Conservation (phyloP, 2,329 filamentous ascomycete genomes). For the Phaeosphaeriaceae sp. region DNA sequence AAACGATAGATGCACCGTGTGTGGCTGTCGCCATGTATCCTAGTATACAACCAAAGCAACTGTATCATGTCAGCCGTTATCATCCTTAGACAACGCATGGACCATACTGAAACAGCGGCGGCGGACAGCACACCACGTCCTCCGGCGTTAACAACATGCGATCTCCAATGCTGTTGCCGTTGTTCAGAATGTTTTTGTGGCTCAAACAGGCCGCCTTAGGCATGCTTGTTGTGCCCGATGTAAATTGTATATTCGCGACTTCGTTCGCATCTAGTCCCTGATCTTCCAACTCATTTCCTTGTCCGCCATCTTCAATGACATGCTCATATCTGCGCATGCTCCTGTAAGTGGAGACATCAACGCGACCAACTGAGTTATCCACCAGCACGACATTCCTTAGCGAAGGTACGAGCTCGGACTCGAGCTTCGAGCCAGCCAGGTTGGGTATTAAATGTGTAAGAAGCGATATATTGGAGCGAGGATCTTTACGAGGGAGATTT, state of each 20-base stretch:
- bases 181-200: constrained; percentile 89
- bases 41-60: constrained; percentile 87
- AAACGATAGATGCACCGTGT: constrained; percentile 79
- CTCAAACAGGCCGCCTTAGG: constrained; percentile 92
- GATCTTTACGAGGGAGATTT: constrained; percentile 73
- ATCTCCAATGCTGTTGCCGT: constrained; percentile 82
- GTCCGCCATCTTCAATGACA: constrained; percentile 55
- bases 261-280: constrained; percentile 67
- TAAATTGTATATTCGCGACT: constrained; percentile 95
- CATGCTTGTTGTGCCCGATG: constrained; percentile 87
- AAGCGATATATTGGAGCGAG: constrained; percentile 65
- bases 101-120: constrained; percentile 59
- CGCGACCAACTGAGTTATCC: constrained; percentile 72
- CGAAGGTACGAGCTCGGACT: constrained; percentile 69
- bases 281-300: constrained; percentile 53
- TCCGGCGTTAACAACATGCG: constrained; percentile 79
- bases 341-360: constrained; percentile 51
- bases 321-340: constrained; percentile 53
- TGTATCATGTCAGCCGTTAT: constrained; percentile 18
- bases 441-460: constrained; percentile 62
- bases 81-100: not conserved
- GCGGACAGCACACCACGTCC: constrained; percentile 73
- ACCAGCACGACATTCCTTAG: constrained; percentile 76
- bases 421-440: constrained; percentile 51
- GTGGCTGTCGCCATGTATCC: constrained; percentile 97